A percentile compares a stretch with the other conserved stretches of the same genome.
These are phyloP conservation scores for Hypoxylon rubiginosum DNA, from an alignment of 2,329 filamentous ascomycete genomes.

Conservation along the genomic window DNA sequence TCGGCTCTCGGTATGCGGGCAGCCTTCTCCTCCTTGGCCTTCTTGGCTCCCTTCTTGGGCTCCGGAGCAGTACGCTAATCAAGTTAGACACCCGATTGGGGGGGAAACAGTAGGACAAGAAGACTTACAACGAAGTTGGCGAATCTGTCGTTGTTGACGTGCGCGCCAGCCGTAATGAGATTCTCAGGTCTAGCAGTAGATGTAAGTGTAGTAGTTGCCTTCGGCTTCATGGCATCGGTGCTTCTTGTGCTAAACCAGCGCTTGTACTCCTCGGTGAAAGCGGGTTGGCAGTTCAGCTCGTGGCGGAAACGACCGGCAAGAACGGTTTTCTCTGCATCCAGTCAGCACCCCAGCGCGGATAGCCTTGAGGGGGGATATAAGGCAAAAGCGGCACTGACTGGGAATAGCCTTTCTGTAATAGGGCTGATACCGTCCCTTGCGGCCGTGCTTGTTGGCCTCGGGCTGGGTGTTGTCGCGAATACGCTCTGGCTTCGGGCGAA, in stretches of 20 bases:
- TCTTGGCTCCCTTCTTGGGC: conserved; percentile 78
- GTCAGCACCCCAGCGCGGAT: conserved; percentile 19
- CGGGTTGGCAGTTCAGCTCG: conserved; percentile 81
- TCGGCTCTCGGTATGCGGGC: conserved; percentile 91
- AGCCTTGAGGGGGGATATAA: background rate
- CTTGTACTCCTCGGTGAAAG: conserved; percentile 78
- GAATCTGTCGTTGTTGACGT: conserved; percentile 61
- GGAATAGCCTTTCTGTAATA: conserved; percentile 81
- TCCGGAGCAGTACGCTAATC: conserved; percentile 51
- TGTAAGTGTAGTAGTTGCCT: conserved; percentile 64
- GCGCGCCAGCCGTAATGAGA: conserved; percentile 70
- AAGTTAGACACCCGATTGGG: conserved; percentile 19
- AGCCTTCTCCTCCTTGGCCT: conserved; percentile 66
- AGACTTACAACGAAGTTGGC: conserved; percentile 70
- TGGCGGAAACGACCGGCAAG: conserved; percentile 79
- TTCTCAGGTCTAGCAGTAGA: conserved; percentile 62
- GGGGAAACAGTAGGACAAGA: conserved; percentile 11
- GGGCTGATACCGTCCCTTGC: conserved; percentile 64
- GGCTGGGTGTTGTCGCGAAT: conserved; percentile 52
- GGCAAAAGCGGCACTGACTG: conserved; percentile 64
- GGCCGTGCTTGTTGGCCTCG: conserved; percentile 62
- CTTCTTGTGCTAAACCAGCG: conserved; percentile 71
- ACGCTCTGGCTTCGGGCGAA: conserved; percentile 61
- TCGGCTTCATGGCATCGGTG: conserved; percentile 71
- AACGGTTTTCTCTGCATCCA: conserved; percentile 77